Percentiles rank a stretch among this genome's conserved stretches.
These are phyloP conservation scores for Candida qinlingensis DNA, from an alignment of 805 yeast genomes.

Conservation along the genomic window DNA sequence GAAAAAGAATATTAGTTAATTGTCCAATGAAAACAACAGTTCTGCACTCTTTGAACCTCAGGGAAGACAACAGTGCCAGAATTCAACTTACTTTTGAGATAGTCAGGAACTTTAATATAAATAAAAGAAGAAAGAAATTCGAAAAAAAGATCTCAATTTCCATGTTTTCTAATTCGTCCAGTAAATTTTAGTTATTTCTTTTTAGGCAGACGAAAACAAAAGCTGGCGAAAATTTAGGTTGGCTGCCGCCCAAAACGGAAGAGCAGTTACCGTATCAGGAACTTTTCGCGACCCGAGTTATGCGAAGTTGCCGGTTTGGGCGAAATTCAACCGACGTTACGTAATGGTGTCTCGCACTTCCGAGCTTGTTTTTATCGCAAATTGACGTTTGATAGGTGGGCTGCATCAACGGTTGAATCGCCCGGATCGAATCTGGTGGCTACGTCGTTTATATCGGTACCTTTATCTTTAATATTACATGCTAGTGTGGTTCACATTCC, in stretches of 20 bases:
- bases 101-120: not conserved
- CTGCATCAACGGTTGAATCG: too few species aligned
- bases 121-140: slow-evolving; percentile 1
- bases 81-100: not conserved
- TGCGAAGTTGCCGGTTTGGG: slow-evolving; percentile 8
- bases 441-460: not conserved
- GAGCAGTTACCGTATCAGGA: not conserved
- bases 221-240: not conserved
- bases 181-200: not conserved
- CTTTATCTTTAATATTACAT: not conserved
- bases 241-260: slow-evolving; percentile 2
- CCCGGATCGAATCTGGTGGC: too few species aligned
- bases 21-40: not conserved
- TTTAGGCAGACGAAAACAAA: not conserved
- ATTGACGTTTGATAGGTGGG: too few species aligned
- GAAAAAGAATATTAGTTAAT: not conserved
- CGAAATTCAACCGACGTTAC: not conserved
- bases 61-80: too few species aligned
- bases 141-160: slow-evolving; percentile 2
- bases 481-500: not conserved
- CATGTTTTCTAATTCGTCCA: not conserved
- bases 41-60: too few species aligned
- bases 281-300: not conserved
- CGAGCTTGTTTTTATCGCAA: too few species aligned
- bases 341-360: not conserved